Conservation (phyloP, 495 filamentous ascomycete species). For the Aspergillus conjunctus region DNA sequence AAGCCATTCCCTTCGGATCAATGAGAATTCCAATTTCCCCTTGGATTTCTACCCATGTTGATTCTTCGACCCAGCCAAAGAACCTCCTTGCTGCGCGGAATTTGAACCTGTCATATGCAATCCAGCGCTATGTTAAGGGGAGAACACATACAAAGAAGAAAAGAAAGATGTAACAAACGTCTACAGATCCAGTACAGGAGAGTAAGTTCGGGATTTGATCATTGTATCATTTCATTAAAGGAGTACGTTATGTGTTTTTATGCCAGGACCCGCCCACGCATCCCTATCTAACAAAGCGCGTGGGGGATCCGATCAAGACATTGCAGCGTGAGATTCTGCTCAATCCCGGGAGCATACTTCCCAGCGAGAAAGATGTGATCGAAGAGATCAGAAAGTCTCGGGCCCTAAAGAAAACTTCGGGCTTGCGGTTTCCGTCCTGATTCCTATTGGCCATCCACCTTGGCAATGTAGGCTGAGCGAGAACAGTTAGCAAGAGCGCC, state of each 20-base stretch:
- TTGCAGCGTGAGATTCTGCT: slow-evolving; percentile 8
- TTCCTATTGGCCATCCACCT: slow-evolving; percentile 70
- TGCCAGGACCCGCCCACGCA: slow-evolving; percentile 15
- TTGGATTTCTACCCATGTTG: too few species aligned
- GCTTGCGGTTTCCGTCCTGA: slow-evolving; percentile 36
- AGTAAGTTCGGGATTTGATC: slow-evolving; percentile 16
- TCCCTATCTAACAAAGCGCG: slow-evolving; percentile 10
- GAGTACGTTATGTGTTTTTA: slow-evolving; percentile 34
- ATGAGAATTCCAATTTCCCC: too few species aligned
- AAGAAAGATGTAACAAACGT: background rate
- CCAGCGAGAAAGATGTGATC: slow-evolving; percentile 10
- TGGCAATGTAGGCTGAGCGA: slow-evolving; percentile 73
- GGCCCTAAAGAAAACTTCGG: slow-evolving; percentile 43
- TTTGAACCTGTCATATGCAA: too few species aligned
- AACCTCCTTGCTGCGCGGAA: too few species aligned
- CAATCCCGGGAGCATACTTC: slow-evolving; percentile 10
- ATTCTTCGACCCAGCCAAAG: too few species aligned
- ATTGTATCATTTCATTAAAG: slow-evolving; percentile 37
- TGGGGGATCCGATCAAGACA: slow-evolving; percentile 4
- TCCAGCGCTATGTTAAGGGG: too few species aligned
- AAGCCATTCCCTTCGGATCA: too few species aligned
- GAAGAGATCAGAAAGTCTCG: slow-evolving; percentile 16
- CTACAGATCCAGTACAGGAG: background rate
- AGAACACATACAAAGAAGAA: background rate
- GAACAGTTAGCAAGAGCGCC: slow-evolving; percentile 17